Evolutionary conservation across 2,329 filamentous ascomycete species (phyloP), one percentile per base, ranked within the genome.

Genomic region (Tolypocladium pustulatum): DNA sequence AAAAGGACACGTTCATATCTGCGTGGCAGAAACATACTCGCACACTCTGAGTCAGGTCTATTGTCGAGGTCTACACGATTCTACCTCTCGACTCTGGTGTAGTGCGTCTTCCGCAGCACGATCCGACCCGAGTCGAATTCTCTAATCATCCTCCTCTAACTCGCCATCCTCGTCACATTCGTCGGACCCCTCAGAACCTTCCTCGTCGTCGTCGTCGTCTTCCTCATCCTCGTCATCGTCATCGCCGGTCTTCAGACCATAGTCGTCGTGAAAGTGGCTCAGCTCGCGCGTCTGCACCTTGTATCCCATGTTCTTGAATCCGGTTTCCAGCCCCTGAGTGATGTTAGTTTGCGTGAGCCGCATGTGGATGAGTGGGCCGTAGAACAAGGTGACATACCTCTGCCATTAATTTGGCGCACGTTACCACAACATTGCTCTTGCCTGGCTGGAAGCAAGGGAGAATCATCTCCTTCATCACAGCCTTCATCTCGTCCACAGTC

Each of bases 181-280:
- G 20, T 53, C 15, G 56, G 41, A 57, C 58, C 25, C 60, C 54
- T 9, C 56, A 54, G 34, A 61, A 53, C 10, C 61, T 43, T 37
- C 57, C 37, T 57, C 66, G 8, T 64, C 63, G 13, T 71, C 69
- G 15, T 72, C 72, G 1, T 75, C 75, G 3, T 83, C 81, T 0
- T 80, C 78, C 0, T 80, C 78, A 0, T 76, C 76, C 0, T 78
- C 78, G 0, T 77, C 79, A 1, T 81, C 78, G 0, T 86, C 84
- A 0, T 86, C 85, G 0, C 85, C 85, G 2, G 79, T 80, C 70
- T 88, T 81, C 54, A 97, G 75, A 0, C 93, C 93, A 69, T 97
- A 97, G 67, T 91, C 90, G 63, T 97, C 90, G 71, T 95, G 85
- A 72, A 96, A 97, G 66, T 89, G 82, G 49, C 86, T 84, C 55